A percentile compares a stretch with the other conserved stretches of the same genome.
Conservation (phyloP, 1,284 basidiomycete species). For the Coniferiporia weirii region DNA sequence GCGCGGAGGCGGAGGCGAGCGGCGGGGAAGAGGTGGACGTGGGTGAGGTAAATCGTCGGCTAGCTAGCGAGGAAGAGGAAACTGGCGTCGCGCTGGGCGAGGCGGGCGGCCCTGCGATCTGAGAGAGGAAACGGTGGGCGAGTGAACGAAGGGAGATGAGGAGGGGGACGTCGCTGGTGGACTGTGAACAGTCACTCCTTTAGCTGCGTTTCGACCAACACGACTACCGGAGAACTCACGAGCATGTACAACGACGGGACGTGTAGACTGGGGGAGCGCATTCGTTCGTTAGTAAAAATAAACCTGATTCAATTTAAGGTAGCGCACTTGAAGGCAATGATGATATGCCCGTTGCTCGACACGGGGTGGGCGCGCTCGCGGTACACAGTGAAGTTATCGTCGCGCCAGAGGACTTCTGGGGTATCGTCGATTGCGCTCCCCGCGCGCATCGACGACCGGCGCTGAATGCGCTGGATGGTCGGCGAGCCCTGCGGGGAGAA, state of each 20-base stretch:
- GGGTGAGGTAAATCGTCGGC: no score
- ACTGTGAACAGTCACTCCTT: slow-evolving; percentile 37
- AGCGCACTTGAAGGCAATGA: slow-evolving; percentile 69
- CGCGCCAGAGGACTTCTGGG: slow-evolving; percentile 64
- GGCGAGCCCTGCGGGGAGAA: slow-evolving; percentile 29
- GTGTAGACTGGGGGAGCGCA: slow-evolving; percentile 46
- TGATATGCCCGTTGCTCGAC: slow-evolving; percentile 62
- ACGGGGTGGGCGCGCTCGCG: slow-evolving; percentile 62
- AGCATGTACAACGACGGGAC: slow-evolving; percentile 70
- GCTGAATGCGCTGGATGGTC: slow-evolving; percentile 39
- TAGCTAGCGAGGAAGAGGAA: slow-evolving; percentile 22
- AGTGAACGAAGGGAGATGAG: slow-evolving; percentile 58
- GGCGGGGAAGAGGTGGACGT: slow-evolving; percentile 21
- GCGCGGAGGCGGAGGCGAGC: slow-evolving; percentile 1
- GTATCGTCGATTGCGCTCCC: slow-evolving; percentile 25
- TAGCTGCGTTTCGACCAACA: not conserved
- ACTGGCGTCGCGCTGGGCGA: slow-evolving; percentile 26
- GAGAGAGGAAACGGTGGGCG: slow-evolving; percentile 47
- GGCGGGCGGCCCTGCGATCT: slow-evolving; percentile 26
- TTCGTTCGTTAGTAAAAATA: not conserved
- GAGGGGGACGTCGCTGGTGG: slow-evolving; percentile 67
- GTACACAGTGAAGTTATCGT: slow-evolving; percentile 71
- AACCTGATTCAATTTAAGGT: not conserved
- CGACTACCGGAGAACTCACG: slow-evolving; percentile 35
- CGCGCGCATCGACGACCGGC: slow-evolving; percentile 16